phyloP scores from a whole-genome alignment of 192 early-diverging fungal species.

The Coemansia sp. region DNA sequence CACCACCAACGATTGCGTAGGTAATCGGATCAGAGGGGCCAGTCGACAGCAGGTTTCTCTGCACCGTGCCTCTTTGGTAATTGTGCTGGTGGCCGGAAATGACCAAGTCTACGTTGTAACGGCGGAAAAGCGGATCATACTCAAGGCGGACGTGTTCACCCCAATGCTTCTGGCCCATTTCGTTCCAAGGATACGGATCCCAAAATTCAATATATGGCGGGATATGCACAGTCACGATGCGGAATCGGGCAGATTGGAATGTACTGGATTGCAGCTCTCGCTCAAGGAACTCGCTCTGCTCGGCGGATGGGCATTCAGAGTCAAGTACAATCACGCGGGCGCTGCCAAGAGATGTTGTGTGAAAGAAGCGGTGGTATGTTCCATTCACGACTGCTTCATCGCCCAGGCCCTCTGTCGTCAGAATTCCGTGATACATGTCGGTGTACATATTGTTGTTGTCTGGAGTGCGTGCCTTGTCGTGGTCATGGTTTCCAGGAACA shows the following conservation, averaged over 20 bases:
- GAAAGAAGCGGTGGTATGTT: constrained; percentile 37
- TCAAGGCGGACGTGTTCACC: constrained; percentile 64
- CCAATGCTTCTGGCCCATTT: constrained; percentile 69
- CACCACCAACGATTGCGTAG: constrained; percentile 74
- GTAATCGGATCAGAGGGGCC: constrained; percentile 43
- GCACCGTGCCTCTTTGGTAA: constrained; percentile 61
- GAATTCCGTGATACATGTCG: constrained; percentile 51
- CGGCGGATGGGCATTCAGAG: constrained; percentile 59
- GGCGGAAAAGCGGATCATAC: constrained; percentile 66
- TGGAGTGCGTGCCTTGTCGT: constrained; percentile 52
- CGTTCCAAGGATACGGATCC: constrained; percentile 67
- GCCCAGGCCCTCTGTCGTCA: constrained; percentile 16
- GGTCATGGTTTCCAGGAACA: constrained; percentile 78
- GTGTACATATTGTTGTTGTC: constrained; percentile 56
- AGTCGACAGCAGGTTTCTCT: constrained; percentile 7
- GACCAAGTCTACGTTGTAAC: constrained; percentile 68
- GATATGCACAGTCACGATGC: constrained; percentile 69
- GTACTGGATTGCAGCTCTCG: constrained; percentile 59
- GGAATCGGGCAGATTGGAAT: constrained; percentile 57
- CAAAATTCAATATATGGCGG: constrained; percentile 78
- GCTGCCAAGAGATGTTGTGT: not conserved
- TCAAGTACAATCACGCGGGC: constrained; percentile 62
- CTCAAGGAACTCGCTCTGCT: constrained; percentile 65
- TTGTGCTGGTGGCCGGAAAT: constrained; percentile 82
- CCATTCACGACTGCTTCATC: constrained; percentile 18